Evolutionary conservation across 192 early-diverging fungal genomes (phyloP).

Genomic region (Linnemannia hyalina): DNA sequence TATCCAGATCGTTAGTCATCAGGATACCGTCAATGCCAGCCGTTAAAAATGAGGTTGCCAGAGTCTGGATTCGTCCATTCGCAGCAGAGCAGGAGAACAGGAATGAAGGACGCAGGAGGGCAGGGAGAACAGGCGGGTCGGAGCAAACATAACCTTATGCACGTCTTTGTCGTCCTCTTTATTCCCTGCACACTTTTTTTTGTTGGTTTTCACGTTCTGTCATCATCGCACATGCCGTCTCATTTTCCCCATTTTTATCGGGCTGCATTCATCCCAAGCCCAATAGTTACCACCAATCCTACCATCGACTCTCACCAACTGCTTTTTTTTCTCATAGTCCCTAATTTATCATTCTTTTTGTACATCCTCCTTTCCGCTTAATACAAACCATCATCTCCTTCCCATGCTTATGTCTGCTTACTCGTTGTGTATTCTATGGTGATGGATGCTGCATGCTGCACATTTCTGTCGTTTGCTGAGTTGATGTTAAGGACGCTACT

Average conservation of each 20-base stretch:
- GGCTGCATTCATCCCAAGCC: no score
- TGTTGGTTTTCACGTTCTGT: not conserved
- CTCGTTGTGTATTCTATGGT: no score
- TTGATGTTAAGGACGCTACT: no score
- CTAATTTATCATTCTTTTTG: no score
- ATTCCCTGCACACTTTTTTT: not conserved
- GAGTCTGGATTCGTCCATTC: not conserved
- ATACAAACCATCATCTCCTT: no score
- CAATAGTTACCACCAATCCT: no score
- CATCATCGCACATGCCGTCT: not conserved
- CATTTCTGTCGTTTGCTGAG: no score
- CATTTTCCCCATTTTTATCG: not conserved
- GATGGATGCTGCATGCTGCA: no score
- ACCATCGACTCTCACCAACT: no score
- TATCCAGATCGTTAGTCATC: constrained; percentile 25
- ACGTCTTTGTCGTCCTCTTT: not conserved
- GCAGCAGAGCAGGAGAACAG: not conserved
- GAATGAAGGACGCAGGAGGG: not conserved
- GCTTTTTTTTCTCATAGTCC: no score
- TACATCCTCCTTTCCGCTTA: no score
- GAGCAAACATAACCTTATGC: not conserved
- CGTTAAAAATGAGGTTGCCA: not conserved
- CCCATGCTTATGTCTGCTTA: no score
- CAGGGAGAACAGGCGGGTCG: not conserved
- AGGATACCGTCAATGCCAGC: not conserved